Evolutionary conservation across 257 asterid species (phyloP).

Genomic region (Voacanga thouarsii): DNA sequence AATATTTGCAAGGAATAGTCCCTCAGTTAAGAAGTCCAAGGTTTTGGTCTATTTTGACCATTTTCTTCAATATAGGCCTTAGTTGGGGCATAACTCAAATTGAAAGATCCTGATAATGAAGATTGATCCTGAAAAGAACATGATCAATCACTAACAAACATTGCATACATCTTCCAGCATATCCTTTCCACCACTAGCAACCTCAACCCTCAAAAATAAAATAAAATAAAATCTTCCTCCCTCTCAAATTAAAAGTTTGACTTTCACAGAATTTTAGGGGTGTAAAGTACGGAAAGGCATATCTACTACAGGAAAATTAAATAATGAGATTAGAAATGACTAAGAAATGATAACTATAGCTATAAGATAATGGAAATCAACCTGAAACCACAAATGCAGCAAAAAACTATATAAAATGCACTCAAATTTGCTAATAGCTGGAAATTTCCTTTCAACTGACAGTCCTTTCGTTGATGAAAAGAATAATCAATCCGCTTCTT

Average conservation of each 20-base stretch:
- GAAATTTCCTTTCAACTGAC: slow-evolving; percentile 30
- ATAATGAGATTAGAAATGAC: slow-evolving; percentile 7
- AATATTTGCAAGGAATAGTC: slow-evolving; percentile 43
- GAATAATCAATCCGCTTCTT: slow-evolving; percentile 46
- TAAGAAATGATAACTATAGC: slow-evolving; percentile 9
- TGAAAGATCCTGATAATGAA: slow-evolving; percentile 38
- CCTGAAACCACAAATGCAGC: slow-evolving; percentile 78
- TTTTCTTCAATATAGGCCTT: slow-evolving; percentile 30
- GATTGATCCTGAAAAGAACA: slow-evolving; percentile 61
- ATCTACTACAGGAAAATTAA: not conserved
- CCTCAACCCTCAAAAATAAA: too few relatives aligned
- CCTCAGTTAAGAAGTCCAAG: slow-evolving; percentile 54
- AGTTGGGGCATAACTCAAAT: slow-evolving; percentile 32
- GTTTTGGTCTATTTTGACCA: slow-evolving; percentile 26
- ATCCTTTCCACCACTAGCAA: not conserved
- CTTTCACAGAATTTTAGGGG: not conserved
- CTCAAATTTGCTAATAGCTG: slow-evolving; percentile 49
- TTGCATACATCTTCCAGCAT: slow-evolving; percentile 8
- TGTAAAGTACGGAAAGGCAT: not conserved
- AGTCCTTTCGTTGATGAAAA: slow-evolving; percentile 34
- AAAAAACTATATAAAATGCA: slow-evolving; percentile 54
- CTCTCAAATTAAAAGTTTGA: not conserved
- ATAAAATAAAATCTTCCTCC: too few relatives aligned
- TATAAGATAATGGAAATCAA: slow-evolving; percentile 31
- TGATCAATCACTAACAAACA: not conserved